phyloP scores from a whole-genome alignment of 805 yeast species.

The Candida orba region DNA sequence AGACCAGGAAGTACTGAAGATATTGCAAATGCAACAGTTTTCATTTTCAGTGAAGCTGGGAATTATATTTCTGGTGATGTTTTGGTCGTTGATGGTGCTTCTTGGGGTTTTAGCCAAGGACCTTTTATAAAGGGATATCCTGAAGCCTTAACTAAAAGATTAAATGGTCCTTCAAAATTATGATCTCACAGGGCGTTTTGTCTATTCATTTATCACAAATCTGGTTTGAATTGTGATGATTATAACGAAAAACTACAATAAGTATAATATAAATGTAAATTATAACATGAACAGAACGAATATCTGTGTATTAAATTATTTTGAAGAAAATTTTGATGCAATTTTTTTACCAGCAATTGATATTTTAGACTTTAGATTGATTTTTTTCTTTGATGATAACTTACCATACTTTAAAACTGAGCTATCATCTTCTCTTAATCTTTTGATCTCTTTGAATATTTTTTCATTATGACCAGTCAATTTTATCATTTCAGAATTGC shows the following conservation, averaged over 20 bases:
- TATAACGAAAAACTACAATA: too few species aligned
- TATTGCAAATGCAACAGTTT: slow-evolving; percentile 84
- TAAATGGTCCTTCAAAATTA: slow-evolving; percentile 30
- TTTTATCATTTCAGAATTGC: too few species aligned
- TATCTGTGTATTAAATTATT: neutral
- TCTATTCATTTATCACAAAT: too few species aligned
- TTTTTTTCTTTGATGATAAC: slow-evolving; percentile 9
- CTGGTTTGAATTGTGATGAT: too few species aligned
- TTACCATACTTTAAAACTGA: slow-evolving; percentile 2
- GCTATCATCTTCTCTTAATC: slow-evolving; percentile 12
- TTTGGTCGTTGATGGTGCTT: slow-evolving; percentile 83
- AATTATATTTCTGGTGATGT: slow-evolving; percentile 69
- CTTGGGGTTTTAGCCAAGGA: slow-evolving; percentile 69
- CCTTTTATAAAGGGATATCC: slow-evolving; percentile 37
- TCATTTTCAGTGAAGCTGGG: slow-evolving; percentile 78
- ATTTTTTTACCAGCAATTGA: slow-evolving; percentile 23
- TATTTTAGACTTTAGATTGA: slow-evolving; percentile 17
- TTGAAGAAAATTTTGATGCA: slow-evolving; percentile 16
- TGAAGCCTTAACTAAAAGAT: slow-evolving; percentile 27
- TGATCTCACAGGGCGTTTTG: slow-evolving; percentile 10
- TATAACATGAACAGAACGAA: too few species aligned
- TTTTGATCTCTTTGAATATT: slow-evolving; percentile 5
- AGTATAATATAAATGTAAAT: too few species aligned
- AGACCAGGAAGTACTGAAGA: slow-evolving; percentile 66
- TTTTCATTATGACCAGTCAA: neutral